Base-by-base conservation (phyloP, 1,284 basidiomycete genomes). In the Rhodotorula sp. region DNA sequence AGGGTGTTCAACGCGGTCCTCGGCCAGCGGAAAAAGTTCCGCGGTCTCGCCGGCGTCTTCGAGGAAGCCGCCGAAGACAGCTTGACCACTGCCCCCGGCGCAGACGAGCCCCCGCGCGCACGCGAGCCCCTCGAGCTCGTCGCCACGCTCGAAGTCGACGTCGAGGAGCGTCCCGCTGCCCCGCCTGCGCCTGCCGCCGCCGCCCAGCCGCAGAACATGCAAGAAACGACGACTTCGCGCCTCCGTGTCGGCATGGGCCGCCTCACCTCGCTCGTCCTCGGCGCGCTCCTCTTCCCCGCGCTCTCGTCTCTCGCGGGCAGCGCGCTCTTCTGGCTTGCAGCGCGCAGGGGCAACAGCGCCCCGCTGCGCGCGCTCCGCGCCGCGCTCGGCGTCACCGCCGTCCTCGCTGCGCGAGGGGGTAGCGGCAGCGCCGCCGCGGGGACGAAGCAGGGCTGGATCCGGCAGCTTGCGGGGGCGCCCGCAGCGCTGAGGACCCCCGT, bases 231-330 rank as follows among this genome's bases (percentile, higher is more conserved):
- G 34, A 56, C 17, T 34, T 55, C 10, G 59, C 61, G 73, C 19
- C 59, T 77, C 5, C 65, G 72, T 5, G 54, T 77, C 60, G 72
- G 76, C 0, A 54, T 75, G 32, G 61, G 64, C 4, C 61, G 70
- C 10, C 41, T 77, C 17, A 76, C 76, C 19, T 70, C 72, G 10
- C 64, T 77, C 58, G 56, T 77, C 48, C 48, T 77, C 48, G 72
- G 76, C 46, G 72, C 74, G 1, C 53, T 77, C 21, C 34, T 76
- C 51, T 72, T 69, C 53, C 76, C 76, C 21, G 64, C 69, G 13
- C 39, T 76, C 13, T 69, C 70, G 3, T 64, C 70, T 15, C 29
- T 65, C 32, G 68, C 69, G 19, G 76, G 76, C 15, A 58, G 61
- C 0, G 66, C 60, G 1, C 55, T 77, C 21, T 67, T 74, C 58